Evolutionary conservation across 1,284 basidiomycete genomes (phyloP).

Genomic region (Hypsizygus ulmarius): DNA sequence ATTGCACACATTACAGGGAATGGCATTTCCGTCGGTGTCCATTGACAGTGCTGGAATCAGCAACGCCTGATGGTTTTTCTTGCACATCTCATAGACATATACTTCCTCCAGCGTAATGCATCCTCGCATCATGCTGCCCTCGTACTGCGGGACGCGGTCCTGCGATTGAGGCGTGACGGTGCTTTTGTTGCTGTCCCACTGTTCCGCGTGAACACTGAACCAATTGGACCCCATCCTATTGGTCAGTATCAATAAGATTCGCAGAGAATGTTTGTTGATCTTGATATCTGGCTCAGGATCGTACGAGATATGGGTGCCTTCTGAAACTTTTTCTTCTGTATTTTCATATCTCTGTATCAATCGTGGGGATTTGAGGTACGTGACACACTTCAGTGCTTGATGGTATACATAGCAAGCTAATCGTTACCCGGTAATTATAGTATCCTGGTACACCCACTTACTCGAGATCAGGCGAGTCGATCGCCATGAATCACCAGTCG

Average conservation of each 20-base stretch:
- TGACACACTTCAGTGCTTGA: conserved; percentile 6
- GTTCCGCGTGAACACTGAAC: conserved; percentile 63
- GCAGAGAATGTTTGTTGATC: neutral
- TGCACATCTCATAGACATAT: conserved; percentile 53
- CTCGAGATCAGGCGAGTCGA: conserved; percentile 55
- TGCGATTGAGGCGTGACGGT: conserved; percentile 65
- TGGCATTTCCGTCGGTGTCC: conserved; percentile 71
- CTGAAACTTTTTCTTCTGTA: conserved; percentile 66
- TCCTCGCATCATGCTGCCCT: conserved; percentile 63
- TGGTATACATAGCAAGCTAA: neutral
- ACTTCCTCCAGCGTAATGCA: conserved; percentile 68
- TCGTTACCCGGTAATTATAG: conserved; percentile 28
- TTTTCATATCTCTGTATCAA: conserved; percentile 72
- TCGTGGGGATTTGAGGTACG: conserved; percentile 66
- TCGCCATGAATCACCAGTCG: neutral
- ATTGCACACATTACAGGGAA: conserved; percentile 43
- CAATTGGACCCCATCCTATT: conserved; percentile 74
- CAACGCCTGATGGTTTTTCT: conserved; percentile 1
- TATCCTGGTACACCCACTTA: conserved; percentile 69
- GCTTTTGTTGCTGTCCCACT: conserved; percentile 76
- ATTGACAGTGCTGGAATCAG: neutral
- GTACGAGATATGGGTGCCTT: conserved; percentile 75
- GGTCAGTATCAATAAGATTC: conserved; percentile 39
- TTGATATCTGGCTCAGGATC: conserved; percentile 51
- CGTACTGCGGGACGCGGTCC: conserved; percentile 64